A percentile compares a stretch with the other conserved stretches of the same genome.
Evolutionary conservation across 2,329 filamentous ascomycete genomes (phyloP).

Genomic region (Aspergillus intermedius): DNA sequence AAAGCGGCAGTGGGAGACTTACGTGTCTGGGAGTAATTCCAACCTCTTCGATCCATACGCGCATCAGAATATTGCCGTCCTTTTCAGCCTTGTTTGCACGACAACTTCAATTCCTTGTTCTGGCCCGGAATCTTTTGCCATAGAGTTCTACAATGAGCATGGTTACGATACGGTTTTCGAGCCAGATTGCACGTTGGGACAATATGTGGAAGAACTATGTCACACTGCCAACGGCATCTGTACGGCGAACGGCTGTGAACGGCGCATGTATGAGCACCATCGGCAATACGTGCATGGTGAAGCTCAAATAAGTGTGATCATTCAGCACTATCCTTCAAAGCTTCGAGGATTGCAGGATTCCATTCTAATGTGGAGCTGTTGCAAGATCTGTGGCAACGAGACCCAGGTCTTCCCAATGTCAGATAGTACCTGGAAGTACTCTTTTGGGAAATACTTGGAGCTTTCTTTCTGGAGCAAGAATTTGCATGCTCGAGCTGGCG

Average conservation of each 20-base stretch:
- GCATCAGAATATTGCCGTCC: conserved; percentile 91
- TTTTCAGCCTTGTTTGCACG: conserved; percentile 91
- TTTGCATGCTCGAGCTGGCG: conserved; percentile 63
- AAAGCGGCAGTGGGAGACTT: conserved; percentile 92
- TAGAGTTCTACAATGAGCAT: conserved; percentile 91
- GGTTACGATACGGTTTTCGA: conserved; percentile 62
- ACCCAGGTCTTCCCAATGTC: conserved; percentile 89
- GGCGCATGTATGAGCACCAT: conserved; percentile 85
- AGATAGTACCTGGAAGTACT: conserved; percentile 93
- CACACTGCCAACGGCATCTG: conserved; percentile 70
- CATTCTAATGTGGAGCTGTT: conserved; percentile 97
- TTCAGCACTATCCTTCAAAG: conserved; percentile 66
- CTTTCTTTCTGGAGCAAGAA: conserved; percentile 91
- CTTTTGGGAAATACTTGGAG: conserved; percentile 97
- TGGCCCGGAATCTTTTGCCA: conserved; percentile 80
- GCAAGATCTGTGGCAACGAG: conserved; percentile 84
- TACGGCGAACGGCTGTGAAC: conserved; percentile 75
- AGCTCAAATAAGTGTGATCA: conserved; percentile 84
- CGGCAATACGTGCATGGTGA: conserved; percentile 96
- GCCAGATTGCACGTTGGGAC: conserved; percentile 84
- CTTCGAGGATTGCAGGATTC: conserved; percentile 61
- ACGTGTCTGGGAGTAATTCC: conserved; percentile 70
- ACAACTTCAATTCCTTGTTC: conserved; percentile 88
- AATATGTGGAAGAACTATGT: conserved; percentile 89
- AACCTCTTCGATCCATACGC: conserved; percentile 91